Evolutionary conservation across 129 eudicot genomes (phyloP), one percentile per base, ranked within the genome.

Genomic region (Heracleum sosnowskyi): DNA sequence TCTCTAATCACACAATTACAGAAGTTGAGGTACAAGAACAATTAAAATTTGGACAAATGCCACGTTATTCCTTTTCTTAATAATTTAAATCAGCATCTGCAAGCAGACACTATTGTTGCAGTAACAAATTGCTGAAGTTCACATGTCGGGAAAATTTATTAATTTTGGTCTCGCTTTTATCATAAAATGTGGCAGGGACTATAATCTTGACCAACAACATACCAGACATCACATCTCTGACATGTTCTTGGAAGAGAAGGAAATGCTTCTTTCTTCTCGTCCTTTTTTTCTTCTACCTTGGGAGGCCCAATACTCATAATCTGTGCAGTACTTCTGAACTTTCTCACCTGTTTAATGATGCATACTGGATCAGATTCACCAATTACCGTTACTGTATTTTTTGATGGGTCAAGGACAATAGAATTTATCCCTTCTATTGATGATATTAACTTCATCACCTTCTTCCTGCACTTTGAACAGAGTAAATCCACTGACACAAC

Each of bases 311-410:
- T 83, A 68, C 88, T 89, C 45, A 78, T 45, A 42, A 86, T 78
- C 36, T 77, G 73, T 47, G 88, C 90, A 34, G 84, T 77, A 76
- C 80, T 64, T 80, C 73, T 82, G 20, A 80, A 86, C 63, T 89
- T 86, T 63, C 92, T 82, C 45, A 84, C 92, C 84, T 84, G 83
- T 73, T 78, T 86, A 28, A 89, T 74, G 76, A 89, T 86, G 74
- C 71, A 69, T 8, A 82, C 87, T 26, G 90, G 90, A 86, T 86
- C 92, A 37, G 90, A 89, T 37, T 86, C 92, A n/a, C 92, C 92
- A 28, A 83, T 88, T 29, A 88, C 79, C 10, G 92, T 82, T 44
- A 76, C 92, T 51, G 82, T 86, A 76, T 81, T 89, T 68, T 89
- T 86, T 9, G 89, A 74, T 24, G 87, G 86, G 75, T 87, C 91